Evolutionary conservation across 164 flowering plant genomes (phyloP).

Genomic region (Dillenia turbinata): DNA sequence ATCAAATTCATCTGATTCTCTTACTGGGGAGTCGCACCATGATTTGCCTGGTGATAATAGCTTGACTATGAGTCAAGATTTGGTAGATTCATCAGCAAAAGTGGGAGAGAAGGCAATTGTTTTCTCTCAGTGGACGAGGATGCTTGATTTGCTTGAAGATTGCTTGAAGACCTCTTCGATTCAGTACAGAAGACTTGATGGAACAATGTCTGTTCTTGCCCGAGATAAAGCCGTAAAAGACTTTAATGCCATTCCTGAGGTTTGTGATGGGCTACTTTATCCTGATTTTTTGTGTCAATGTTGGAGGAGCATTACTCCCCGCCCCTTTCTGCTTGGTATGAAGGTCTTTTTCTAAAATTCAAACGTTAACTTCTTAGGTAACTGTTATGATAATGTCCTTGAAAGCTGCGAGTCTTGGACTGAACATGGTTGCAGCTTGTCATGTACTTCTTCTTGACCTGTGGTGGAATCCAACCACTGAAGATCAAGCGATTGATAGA

Average conservation of each 20-base stretch:
- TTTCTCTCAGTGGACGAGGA: slow-evolving; percentile 95
- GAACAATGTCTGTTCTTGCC: slow-evolving; percentile 85
- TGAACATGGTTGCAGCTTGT: slow-evolving; percentile 94
- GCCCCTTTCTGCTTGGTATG: neutral
- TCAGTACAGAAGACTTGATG: slow-evolving; percentile 88
- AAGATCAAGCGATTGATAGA: slow-evolving; percentile 93
- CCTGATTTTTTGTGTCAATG: no score
- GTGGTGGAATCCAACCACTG: slow-evolving; percentile 99
- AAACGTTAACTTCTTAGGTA: slow-evolving; percentile 37
- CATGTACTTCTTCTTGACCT: slow-evolving; percentile 84
- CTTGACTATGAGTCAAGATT: slow-evolving; percentile 5
- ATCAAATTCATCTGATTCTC: slow-evolving; percentile 18
- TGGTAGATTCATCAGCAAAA: slow-evolving; percentile 12
- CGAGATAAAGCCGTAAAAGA: slow-evolving; percentile 92
- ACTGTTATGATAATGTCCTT: slow-evolving; percentile 93
- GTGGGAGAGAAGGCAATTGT: slow-evolving; percentile 79
- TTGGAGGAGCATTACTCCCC: no score
- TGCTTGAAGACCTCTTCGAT: slow-evolving; percentile 62
- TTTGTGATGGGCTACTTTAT: slow-evolving; percentile 12
- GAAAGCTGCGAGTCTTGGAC: slow-evolving; percentile 97
- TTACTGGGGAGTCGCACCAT: slow-evolving; percentile 9
- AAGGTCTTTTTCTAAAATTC: slow-evolving; percentile 4
- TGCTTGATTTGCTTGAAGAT: slow-evolving; percentile 86
- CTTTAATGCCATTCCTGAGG: slow-evolving; percentile 86
- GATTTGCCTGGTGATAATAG: slow-evolving; percentile 12